Conservation (phyloP, 768 basidiomycete species). For the Podaxis rugospora region DNA sequence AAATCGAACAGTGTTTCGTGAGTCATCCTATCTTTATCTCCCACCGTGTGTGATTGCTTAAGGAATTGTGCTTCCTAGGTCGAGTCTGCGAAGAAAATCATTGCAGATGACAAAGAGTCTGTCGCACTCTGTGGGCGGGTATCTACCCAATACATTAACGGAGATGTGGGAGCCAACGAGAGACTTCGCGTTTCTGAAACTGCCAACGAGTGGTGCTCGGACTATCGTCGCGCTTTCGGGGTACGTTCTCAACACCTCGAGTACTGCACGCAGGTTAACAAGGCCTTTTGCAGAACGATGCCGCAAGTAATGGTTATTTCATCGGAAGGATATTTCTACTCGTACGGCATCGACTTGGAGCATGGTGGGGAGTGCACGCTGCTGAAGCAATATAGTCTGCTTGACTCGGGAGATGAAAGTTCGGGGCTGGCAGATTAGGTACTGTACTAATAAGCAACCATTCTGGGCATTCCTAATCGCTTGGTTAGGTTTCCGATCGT, state of each 20-base stretch:
- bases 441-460: too few species aligned
- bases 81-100: constrained; percentile 56
- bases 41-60: neutral
- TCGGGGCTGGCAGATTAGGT: neutral
- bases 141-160: constrained; percentile 83
- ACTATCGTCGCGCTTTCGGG: constrained; percentile 88
- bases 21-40: constrained; percentile 18
- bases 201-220: constrained; percentile 74
- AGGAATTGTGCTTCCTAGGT: neutral
- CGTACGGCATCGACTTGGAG: constrained; percentile 94
- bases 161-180: constrained; percentile 97
- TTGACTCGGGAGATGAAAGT: constrained; percentile 9
- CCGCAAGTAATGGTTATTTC: constrained; percentile 98
- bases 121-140: constrained; percentile 77
- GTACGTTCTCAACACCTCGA: constrained; percentile 32
- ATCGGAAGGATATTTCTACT: constrained; percentile 92
- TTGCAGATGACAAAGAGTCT: constrained; percentile 71
- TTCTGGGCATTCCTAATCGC: too few species aligned
- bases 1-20: constrained; percentile 59
- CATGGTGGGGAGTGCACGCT: constrained; percentile 92
- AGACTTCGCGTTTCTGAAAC: constrained; percentile 87
- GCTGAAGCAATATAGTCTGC: constrained; percentile 82
- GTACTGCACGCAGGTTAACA: neutral
- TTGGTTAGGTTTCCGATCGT: too few species aligned
- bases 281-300: constrained; percentile 56